A percentile compares a stretch with the other conserved stretches of the same genome.
Conservation (phyloP, 352 stramenopile species). For the Phytophthora sp. region DNA sequence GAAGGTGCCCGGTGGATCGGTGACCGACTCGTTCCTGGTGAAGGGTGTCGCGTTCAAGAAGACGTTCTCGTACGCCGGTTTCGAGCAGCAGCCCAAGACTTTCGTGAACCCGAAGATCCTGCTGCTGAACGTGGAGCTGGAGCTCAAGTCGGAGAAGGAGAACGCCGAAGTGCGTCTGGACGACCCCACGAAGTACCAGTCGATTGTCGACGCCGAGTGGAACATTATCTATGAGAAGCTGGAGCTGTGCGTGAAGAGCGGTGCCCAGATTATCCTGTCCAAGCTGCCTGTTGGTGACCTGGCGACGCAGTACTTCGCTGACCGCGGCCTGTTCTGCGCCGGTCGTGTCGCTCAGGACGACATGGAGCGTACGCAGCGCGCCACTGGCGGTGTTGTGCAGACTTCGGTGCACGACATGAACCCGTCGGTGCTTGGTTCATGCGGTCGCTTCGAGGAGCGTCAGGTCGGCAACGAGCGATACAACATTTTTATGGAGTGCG, state of each 20-base stretch:
- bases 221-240: slow-evolving; percentile 99
- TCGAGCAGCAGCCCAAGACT: slow-evolving; percentile 99
- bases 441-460: slow-evolving; percentile 96
- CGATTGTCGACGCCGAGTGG: slow-evolving; percentile 99
- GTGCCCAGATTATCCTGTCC: slow-evolving; percentile 98
- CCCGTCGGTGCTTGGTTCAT: slow-evolving; percentile 92
- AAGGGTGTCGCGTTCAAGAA: slow-evolving; percentile 99
- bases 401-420: slow-evolving; percentile 94
- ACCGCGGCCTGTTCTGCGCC: slow-evolving; percentile 97
- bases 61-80: slow-evolving; percentile 99
- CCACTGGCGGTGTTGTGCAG: slow-evolving; percentile 95
- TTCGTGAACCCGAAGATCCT: slow-evolving; percentile 97
- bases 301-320: slow-evolving; percentile 99
- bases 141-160: slow-evolving; percentile 99
- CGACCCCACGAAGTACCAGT: slow-evolving; percentile 98
- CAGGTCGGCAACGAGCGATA: slow-evolving; percentile 98
- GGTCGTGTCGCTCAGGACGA: slow-evolving; percentile 97
- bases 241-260: slow-evolving; percentile 89
- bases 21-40: slow-evolving; percentile 98
- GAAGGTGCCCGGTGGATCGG: slow-evolving; percentile 97
- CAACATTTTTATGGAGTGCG: slow-evolving; percentile 99
- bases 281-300: slow-evolving; percentile 96
- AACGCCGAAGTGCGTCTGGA: slow-evolving; percentile 98
- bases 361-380: slow-evolving; percentile 96
- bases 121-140: slow-evolving; percentile 98